phyloP scores from a whole-genome alignment of 2,329 filamentous ascomycete genomes.

The Aspergillus vadensis region DNA sequence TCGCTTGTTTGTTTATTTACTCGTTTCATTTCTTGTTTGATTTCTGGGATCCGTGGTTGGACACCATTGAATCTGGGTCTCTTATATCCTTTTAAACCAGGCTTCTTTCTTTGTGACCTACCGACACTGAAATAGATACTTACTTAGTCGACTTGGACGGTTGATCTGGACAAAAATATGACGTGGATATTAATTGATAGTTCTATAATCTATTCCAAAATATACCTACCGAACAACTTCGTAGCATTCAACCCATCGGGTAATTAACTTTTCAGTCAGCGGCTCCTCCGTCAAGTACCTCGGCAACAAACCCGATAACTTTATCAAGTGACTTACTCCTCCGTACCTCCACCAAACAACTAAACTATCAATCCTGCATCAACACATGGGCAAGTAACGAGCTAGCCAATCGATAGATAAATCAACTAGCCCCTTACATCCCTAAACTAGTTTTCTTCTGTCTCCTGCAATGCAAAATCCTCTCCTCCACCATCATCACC shows the following conservation, averaged over 20 bases:
- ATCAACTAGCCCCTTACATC: neutral
- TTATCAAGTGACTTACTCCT: no score
- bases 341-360: no score
- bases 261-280: no score
- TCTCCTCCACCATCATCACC: neutral
- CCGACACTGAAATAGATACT: conserved; percentile 1
- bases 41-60: neutral
- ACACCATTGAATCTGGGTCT: neutral
- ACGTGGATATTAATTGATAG: neutral
- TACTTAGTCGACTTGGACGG: neutral
- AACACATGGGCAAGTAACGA: no score
- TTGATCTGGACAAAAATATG: conserved; percentile 4
- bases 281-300: no score
- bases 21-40: neutral
- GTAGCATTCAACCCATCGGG: no score
- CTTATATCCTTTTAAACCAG: neutral
- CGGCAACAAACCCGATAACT: no score
- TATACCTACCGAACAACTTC: no score
- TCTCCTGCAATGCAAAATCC: neutral
- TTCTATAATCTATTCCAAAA: no score
- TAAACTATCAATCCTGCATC: no score
- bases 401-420: no score
- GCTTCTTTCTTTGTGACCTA: conserved; percentile 4
- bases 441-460: neutral
- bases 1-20: neutral